phyloP scores from a whole-genome alignment of 1,284 basidiomycete species.

The Trichosporon sp. region DNA sequence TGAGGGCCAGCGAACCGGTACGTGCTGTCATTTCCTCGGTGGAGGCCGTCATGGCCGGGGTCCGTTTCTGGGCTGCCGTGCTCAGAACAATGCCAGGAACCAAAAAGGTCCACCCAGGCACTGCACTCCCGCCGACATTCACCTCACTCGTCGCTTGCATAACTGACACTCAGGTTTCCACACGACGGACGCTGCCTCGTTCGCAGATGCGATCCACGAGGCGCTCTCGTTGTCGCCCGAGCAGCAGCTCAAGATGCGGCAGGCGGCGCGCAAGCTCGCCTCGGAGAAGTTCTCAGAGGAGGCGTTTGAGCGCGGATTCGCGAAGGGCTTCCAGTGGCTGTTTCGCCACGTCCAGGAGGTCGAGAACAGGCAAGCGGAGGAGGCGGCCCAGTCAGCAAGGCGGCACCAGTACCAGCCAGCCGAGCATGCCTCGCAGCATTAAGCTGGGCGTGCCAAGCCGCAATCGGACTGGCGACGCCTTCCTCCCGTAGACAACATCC shows the following conservation, averaged over 20 bases:
- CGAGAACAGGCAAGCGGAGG: not conserved
- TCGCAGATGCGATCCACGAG: conserved; percentile 69
- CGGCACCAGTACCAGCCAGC: not conserved
- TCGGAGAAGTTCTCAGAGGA: conserved; percentile 72
- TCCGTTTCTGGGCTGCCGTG: not conserved
- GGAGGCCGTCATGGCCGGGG: not conserved
- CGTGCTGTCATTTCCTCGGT: conserved; percentile 29
- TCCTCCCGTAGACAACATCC: not conserved
- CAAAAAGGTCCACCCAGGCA: not conserved
- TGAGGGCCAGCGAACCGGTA: conserved; percentile 70
- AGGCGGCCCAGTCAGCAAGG: not conserved
- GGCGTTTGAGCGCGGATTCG: conserved; percentile 76
- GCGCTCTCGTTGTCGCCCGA: conserved; percentile 65
- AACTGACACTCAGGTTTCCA: conserved; percentile 68
- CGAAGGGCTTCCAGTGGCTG: conserved; percentile 36
- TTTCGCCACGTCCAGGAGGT: conserved; percentile 8
- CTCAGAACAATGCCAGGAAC: not conserved
- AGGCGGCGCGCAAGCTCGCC: conserved; percentile 70
- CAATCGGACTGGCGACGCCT: not conserved
- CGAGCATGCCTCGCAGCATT: not conserved
- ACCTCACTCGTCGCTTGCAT: not conserved
- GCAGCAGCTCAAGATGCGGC: conserved; percentile 67
- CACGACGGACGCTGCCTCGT: conserved; percentile 69
- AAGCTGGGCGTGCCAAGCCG: not conserved
- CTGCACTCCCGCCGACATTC: not conserved